phyloP scores from a whole-genome alignment of 1,139 yeast genomes.

The Debaryomyces psychrophilus region DNA sequence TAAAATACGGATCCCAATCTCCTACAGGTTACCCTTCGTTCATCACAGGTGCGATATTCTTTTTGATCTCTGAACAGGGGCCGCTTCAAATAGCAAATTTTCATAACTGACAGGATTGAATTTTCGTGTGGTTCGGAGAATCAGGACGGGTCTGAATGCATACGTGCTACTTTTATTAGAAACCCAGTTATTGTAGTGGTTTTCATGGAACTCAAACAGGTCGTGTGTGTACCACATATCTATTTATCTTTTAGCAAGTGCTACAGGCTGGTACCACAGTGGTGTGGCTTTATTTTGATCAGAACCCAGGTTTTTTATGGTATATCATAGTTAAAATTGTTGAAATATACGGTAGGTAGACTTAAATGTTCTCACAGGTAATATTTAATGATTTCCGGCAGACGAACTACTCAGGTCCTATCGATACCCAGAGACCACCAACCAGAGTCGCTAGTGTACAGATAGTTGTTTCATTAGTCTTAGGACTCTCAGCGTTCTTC shows the following conservation, averaged over 20 bases:
- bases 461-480: conserved; percentile 57
- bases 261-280: not conserved
- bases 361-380: not conserved
- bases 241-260: conserved; percentile 3
- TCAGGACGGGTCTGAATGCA: too few relatives aligned
- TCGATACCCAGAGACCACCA: conserved; percentile 26
- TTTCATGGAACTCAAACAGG: not conserved
- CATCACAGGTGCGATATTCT: too few relatives aligned
- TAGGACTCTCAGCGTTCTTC: conserved; percentile 67
- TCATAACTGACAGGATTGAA: too few relatives aligned
- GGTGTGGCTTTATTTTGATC: not conserved
- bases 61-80: too few relatives aligned
- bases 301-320: not conserved
- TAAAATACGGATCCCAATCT: too few relatives aligned
- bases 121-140: too few relatives aligned
- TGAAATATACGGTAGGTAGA: not conserved
- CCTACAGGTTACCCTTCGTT: too few relatives aligned
- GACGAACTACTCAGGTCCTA: not conserved
- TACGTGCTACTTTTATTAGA: not conserved
- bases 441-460: conserved; percentile 54
- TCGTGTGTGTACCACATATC: not conserved
- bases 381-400: conserved; percentile 8
- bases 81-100: too few relatives aligned
- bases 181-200: too few relatives aligned
- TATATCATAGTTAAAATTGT: not conserved